Percentiles rank a stretch among this genome's conserved stretches.
phyloP scores from a whole-genome alignment of 1,139 yeast species.

The Yamadazyma jaroonii region DNA sequence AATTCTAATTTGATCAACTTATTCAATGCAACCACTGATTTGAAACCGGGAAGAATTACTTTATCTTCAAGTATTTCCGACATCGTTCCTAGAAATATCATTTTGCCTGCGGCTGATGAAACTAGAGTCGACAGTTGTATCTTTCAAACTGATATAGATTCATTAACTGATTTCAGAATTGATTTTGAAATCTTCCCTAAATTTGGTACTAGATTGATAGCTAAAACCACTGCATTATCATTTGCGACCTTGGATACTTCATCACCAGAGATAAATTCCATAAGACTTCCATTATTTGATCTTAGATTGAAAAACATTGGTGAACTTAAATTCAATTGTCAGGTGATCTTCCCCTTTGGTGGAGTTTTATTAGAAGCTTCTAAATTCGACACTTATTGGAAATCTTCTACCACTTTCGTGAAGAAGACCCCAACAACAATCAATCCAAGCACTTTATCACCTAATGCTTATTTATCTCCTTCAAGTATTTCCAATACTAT shows the following conservation, averaged over 20 bases:
- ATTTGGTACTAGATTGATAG: constrained; percentile 88
- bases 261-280: constrained; percentile 45
- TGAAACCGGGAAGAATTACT: constrained; percentile 61
- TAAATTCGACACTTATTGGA: constrained; percentile 96
- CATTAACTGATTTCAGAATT: constrained; percentile 61
- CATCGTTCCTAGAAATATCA: constrained; percentile 80
- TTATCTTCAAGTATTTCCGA: constrained; percentile 68
- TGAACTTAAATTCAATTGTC: constrained; percentile 71
- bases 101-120: constrained; percentile 74
- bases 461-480: constrained; percentile 23
- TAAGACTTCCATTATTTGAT: constrained; percentile 77
- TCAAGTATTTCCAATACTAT: constrained; percentile 14
- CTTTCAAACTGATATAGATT: constrained; percentile 81
- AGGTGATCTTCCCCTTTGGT: constrained; percentile 84
- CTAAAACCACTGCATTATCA: constrained; percentile 77
- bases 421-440: constrained; percentile 30
- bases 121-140: constrained; percentile 59
- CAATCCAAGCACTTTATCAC: constrained; percentile 34
- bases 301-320: constrained; percentile 81
- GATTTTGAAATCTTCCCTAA: constrained; percentile 94
- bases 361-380: constrained; percentile 86
- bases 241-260: constrained; percentile 47
- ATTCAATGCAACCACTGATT: constrained; percentile 41
- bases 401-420: constrained; percentile 60
- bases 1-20: constrained; percentile 53